A percentile compares a stretch with the other conserved stretches of the same genome.
Conservation (phyloP, 345 rosid species). For the Lepidium aucheri region DNA sequence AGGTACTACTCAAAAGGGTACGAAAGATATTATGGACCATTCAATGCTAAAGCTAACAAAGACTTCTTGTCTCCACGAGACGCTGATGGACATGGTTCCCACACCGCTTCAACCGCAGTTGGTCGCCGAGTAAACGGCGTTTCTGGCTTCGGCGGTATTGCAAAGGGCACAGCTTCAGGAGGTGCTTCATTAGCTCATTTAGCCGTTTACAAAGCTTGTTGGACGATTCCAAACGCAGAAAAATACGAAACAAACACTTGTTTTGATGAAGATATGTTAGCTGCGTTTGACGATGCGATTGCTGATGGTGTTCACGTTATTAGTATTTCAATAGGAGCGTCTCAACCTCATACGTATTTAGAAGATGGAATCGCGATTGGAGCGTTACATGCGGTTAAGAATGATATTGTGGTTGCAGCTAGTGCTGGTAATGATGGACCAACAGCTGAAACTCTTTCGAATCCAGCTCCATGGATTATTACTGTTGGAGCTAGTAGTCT, state of each 20-base stretch:
- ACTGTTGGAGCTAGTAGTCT: conserved; percentile 72
- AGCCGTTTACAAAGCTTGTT: conserved; percentile 74
- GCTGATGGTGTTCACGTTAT: conserved; percentile 59
- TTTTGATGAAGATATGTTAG: conserved; percentile 53
- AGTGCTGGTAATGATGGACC: conserved; percentile 74
- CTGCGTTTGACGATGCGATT: conserved; percentile 73
- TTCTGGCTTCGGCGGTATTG: conserved; percentile 44
- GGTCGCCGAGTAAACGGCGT: conserved; percentile 36
- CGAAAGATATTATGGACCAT: conserved; percentile 26
- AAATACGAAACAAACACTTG: conserved; percentile 34
- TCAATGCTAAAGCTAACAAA: conserved; percentile 28
- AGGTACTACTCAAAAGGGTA: conserved; percentile 49
- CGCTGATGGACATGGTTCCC: conserved; percentile 67
- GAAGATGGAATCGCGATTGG: conserved; percentile 47
- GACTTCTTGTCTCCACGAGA: conserved; percentile 68
- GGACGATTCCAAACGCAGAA: conserved; percentile 48
- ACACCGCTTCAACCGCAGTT: conserved; percentile 61
- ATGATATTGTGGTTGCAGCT: conserved; percentile 46
- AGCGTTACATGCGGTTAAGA: conserved; percentile 45
- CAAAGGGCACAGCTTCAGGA: conserved; percentile 52
- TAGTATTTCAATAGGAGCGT: conserved; percentile 47
- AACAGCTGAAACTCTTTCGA: conserved; percentile 33
- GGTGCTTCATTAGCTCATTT: conserved; percentile 62
- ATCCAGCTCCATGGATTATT: conserved; percentile 64
- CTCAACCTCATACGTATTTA: not conserved